Conservation (phyloP, 139 green algal genomes). For the Edaphochlamys debaryana region DNA sequence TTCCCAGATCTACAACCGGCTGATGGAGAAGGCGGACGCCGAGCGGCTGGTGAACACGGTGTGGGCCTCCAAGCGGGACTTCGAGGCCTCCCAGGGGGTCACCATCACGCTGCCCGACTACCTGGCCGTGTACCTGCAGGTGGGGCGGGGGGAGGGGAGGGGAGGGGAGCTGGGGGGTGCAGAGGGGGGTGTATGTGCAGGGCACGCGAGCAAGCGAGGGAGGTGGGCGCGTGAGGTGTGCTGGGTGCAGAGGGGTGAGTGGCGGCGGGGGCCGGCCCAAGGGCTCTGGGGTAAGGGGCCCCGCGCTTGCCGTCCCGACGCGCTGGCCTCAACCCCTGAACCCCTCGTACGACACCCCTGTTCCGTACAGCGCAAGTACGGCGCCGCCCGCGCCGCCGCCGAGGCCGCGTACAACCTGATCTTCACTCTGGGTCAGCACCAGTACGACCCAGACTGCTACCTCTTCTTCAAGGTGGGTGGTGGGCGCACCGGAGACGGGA, state of each 20-base stretch:
- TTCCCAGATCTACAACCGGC: conserved; percentile 20
- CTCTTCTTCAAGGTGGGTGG: conserved; percentile 49
- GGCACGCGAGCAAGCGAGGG: not conserved
- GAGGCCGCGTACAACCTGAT: conserved; percentile 63
- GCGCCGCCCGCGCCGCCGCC: conserved; percentile 1
- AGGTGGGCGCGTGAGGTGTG: not conserved
- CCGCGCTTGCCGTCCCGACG: too few relatives aligned
- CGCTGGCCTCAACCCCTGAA: too few relatives aligned
- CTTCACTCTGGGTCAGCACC: conserved; percentile 60
- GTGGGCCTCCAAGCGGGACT: conserved; percentile 44
- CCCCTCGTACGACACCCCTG: too few relatives aligned
- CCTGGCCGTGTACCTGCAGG: conserved; percentile 25
- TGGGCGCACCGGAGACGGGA: not conserved
- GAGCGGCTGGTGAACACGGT: conserved; percentile 38
- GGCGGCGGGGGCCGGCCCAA: too few relatives aligned
- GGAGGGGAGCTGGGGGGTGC: too few relatives aligned
- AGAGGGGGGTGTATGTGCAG: too few relatives aligned
- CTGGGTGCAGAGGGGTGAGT: too few relatives aligned
- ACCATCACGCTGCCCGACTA: conserved; percentile 38
- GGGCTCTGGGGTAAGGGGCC: too few relatives aligned
- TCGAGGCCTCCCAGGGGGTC: conserved; percentile 20
- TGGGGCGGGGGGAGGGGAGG: not conserved
- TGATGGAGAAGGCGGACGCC: conserved; percentile 47
- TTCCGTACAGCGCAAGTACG: conserved; percentile 51
- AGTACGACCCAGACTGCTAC: conserved; percentile 65